Conservation (phyloP, 2,329 filamentous ascomycete genomes). For the Stachybotrys elegans region DNA sequence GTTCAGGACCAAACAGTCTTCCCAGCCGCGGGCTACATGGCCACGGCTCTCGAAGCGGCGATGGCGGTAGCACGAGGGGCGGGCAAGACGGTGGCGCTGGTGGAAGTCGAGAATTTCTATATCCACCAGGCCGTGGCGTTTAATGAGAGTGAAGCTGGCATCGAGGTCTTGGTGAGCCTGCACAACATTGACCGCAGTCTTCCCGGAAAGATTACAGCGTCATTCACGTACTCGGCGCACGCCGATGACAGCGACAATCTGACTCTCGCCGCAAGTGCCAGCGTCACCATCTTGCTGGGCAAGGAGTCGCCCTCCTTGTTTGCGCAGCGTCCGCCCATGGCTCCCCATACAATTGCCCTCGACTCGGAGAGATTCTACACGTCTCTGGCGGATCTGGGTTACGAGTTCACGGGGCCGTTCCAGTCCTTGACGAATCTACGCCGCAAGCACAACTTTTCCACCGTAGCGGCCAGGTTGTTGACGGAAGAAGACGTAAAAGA, state of each 20-base stretch:
- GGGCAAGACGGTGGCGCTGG: neutral
- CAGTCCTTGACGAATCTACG: neutral
- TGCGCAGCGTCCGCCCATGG: neutral
- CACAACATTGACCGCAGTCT: neutral
- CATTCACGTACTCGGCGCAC: neutral
- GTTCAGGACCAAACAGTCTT: slow-evolving; percentile 29
- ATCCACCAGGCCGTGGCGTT: slow-evolving; percentile 1
- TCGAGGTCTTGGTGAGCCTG: slow-evolving; percentile 6
- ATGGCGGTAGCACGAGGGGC: neutral
- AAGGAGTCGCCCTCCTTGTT: neutral
- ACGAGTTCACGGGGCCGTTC: neutral
- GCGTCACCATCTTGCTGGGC: neutral
- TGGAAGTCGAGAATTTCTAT: neutral
- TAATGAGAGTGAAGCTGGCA: slow-evolving; percentile 8
- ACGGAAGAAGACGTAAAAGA: neutral
- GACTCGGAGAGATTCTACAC: neutral
- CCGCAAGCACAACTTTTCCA: neutral
- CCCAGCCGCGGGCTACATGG: slow-evolving; percentile 30
- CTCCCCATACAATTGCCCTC: neutral
- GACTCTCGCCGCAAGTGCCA: neutral
- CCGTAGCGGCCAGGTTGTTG: neutral
- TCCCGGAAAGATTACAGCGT: neutral
- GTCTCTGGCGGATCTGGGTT: neutral
- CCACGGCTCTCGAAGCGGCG: slow-evolving; percentile 28
- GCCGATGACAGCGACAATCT: neutral